These are phyloP conservation scores for Boletus vermiculosoides DNA, from an alignment of 768 basidiomycete genomes.

Conservation along the genomic window DNA sequence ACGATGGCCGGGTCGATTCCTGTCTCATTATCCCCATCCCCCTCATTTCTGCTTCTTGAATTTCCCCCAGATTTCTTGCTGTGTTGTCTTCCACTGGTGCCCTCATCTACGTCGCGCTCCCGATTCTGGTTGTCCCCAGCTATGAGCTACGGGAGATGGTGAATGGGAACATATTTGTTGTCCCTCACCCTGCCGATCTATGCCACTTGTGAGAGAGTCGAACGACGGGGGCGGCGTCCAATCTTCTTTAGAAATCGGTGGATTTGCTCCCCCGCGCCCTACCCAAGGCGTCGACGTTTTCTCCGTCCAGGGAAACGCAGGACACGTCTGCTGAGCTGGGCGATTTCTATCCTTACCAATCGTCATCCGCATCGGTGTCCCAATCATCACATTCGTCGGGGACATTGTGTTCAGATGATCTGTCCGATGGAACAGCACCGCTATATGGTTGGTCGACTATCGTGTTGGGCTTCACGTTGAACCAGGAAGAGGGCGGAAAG, in stretches of 20 bases:
- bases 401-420: background rate
- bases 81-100: no score
- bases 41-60: no score
- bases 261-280: conserved; percentile 80
- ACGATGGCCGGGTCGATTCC: no score
- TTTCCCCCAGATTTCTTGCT: no score
- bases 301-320: background rate
- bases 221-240: conserved; percentile 41
- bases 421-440: conserved; percentile 18
- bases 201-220: conserved; percentile 87
- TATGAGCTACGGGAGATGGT: no score
- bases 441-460: conserved; percentile 86
- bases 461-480: conserved; percentile 85
- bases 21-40: no score
- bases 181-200: conserved; percentile 89
- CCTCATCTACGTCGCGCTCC: no score
- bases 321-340: background rate
- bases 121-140: no score
- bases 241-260: conserved; percentile 52
- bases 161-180: conserved; percentile 58
- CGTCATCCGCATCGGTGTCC: background rate
- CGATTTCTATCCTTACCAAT: background rate
- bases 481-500: conserved; percentile 71
- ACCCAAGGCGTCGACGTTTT: conserved; percentile 39
- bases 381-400: background rate